Evolutionary conservation across 768 basidiomycete genomes (phyloP).

Genomic region (Gautieria morchelliformis): DNA sequence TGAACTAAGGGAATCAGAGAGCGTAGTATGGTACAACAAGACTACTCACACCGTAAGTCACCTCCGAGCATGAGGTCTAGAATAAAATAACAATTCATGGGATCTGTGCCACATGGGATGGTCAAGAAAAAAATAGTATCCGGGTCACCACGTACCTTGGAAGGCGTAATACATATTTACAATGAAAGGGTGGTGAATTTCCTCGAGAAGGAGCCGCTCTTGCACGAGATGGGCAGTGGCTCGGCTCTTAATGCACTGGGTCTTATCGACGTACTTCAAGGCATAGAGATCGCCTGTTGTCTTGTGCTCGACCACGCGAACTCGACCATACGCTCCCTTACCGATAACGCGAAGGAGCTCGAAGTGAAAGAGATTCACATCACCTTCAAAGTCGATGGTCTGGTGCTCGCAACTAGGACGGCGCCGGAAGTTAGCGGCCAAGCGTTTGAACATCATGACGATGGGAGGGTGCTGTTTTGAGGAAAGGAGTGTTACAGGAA

Average conservation of each 20-base stretch:
- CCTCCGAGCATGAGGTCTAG: slow-evolving; percentile 95
- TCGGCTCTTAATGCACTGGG: slow-evolving; percentile 82
- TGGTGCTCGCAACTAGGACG: background rate
- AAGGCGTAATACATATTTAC: slow-evolving; percentile 93
- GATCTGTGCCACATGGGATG: background rate
- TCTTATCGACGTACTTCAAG: slow-evolving; percentile 97
- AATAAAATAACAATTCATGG: slow-evolving; percentile 89
- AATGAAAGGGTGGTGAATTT: slow-evolving; percentile 86
- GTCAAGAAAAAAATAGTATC: slow-evolving; percentile 12
- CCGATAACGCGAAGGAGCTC: slow-evolving; percentile 92
- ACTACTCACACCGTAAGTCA: slow-evolving; percentile 73
- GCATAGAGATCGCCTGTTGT: slow-evolving; percentile 86
- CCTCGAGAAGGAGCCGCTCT: slow-evolving; percentile 80
- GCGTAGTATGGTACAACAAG: background rate
- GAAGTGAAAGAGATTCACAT: slow-evolving; percentile 91
- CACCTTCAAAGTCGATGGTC: slow-evolving; percentile 18
- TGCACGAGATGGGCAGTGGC: slow-evolving; percentile 91
- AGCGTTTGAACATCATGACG: background rate
- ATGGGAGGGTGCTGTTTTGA: background rate
- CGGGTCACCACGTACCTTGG: slow-evolving; percentile 76
- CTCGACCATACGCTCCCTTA: slow-evolving; percentile 96
- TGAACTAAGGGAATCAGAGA: slow-evolving; percentile 48
- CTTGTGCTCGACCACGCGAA: slow-evolving; percentile 95
- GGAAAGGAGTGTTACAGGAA: background rate
- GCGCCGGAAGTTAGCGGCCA: background rate